A percentile compares a stretch with the other conserved stretches of the same genome.
These are phyloP conservation scores for Encephalitozoon cuniculi DNA, from an alignment of 371 early-diverging fungal species.

Conservation along the genomic window DNA sequence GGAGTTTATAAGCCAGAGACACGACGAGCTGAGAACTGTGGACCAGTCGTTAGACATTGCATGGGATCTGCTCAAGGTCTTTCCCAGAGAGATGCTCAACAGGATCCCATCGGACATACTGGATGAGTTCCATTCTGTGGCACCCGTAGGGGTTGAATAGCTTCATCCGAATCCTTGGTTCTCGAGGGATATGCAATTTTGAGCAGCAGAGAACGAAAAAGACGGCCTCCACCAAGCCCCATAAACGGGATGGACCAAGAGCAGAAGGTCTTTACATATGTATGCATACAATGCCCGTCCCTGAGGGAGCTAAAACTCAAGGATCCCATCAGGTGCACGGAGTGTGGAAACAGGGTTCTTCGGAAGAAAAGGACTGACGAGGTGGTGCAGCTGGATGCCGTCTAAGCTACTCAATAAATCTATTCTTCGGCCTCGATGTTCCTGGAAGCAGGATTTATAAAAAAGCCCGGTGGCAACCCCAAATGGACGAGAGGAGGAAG, in stretches of 20 bases:
- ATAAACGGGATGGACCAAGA: constrained; percentile 14
- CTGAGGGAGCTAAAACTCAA: constrained; percentile 7
- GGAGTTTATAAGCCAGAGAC: constrained; percentile 87
- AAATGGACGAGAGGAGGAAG: constrained; percentile 21
- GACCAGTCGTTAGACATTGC: constrained; percentile 91
- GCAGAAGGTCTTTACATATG: constrained; percentile 14
- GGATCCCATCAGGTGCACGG: constrained; percentile 37
- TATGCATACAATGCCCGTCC: constrained; percentile 19
- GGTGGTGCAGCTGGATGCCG: constrained; percentile 27
- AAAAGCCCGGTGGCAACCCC: background rate
- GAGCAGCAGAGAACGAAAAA: background rate
- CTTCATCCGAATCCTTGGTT: background rate
- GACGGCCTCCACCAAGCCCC: background rate
- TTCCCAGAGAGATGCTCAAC: constrained; percentile 98
- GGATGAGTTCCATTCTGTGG: constrained; percentile 72
- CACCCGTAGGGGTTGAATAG: background rate
- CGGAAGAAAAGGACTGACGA: constrained; percentile 23
- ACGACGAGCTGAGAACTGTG: constrained; percentile 85
- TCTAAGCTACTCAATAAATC: constrained; percentile 7
- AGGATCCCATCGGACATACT: constrained; percentile 91
- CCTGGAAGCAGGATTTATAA: background rate
- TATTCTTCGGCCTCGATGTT: background rate
- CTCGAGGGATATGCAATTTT: background rate
- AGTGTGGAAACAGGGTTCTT: constrained; percentile 39
- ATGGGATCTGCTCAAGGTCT: constrained; percentile 94